Evolutionary conservation across 2,329 filamentous ascomycete species (phyloP), one percentile per base, ranked within the genome.

Genomic region (Ophiocordyceps camponoti-leonardi): DNA sequence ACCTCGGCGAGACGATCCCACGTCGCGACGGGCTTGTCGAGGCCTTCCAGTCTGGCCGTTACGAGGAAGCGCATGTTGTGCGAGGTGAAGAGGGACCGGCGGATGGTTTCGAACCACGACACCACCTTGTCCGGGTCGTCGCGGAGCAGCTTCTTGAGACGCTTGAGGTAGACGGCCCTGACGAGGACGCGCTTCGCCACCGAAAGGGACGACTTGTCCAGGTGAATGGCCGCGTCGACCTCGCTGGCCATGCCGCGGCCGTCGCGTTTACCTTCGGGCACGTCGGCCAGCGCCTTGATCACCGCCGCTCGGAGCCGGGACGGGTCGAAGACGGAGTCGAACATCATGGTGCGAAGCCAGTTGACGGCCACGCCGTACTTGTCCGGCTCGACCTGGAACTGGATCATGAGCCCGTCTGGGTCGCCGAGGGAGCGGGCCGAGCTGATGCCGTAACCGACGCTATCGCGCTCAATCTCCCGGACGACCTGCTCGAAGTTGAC

Each of bases 401-500:
- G 77, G 43, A 96, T 77, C 47, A 79, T 75, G 26, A 94, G 66
- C 60, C 88, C 82, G 61, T 98, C 90, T 0, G 79, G 73, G 58
- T 94, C 87, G 31, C 83, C 81, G 41, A 93, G 66, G 31, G 72
- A 69, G 18, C 73, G 71, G 6, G 79, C 83, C 2, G 76, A 76
- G 48, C 79, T 77, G 51, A 95, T 77, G 1, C 67, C 69, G 61
- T 94, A 96, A 52, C 79, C 81, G 47, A 96, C 80, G 0, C 92
- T 96, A 54, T 96, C 88, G 56, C 82, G 78, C 62, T 98, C 92
- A 4, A 98, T 72, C 57, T 88, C 80, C 58, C 86, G 85, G 41
- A 96, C 87, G 3, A 96, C 85, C 50, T 94, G 77, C 59, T 96
- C 92, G 54, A 96, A 98, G 43, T 83, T 79, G 28, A 98, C 67